Percentiles rank a stretch among this genome's conserved stretches.
These are phyloP conservation scores for Avicennia marina DNA, from an alignment of 257 asterid species.

Conservation along the genomic window DNA sequence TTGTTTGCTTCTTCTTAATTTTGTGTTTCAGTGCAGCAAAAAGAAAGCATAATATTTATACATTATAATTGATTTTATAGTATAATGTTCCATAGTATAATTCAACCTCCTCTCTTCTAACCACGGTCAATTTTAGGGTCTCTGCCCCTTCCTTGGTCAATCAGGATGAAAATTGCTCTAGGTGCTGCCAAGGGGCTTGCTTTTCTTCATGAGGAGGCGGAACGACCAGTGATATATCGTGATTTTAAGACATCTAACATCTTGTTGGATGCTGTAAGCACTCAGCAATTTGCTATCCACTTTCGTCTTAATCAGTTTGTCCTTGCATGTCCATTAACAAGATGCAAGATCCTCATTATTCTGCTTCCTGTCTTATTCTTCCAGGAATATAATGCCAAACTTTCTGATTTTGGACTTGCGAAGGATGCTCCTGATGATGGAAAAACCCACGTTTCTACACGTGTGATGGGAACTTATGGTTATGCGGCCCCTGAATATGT, in stretches of 20 bases:
- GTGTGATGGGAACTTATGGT: conserved; percentile 70
- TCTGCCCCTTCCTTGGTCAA: conserved; percentile 59
- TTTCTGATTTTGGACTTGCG: conserved; percentile 63
- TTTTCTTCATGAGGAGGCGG: conserved; percentile 62
- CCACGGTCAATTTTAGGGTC: conserved; percentile 34
- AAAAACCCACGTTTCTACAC: conserved; percentile 60
- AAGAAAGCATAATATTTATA: too few relatives aligned
- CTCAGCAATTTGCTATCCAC: neutral
- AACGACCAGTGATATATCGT: conserved; percentile 55
- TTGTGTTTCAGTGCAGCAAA: too few relatives aligned
- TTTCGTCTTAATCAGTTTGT: neutral
- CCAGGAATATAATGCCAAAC: conserved; percentile 59
- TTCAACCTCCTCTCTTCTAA: too few relatives aligned
- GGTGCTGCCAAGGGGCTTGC: conserved; percentile 65
- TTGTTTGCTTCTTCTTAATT: too few relatives aligned
- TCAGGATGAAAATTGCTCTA: conserved; percentile 58
- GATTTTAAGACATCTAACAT: conserved; percentile 63
- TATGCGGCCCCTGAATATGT: conserved; percentile 66
- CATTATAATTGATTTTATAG: too few relatives aligned
- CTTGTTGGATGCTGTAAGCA: conserved; percentile 55
- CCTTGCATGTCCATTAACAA: neutral
- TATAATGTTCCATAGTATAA: too few relatives aligned
- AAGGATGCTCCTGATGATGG: conserved; percentile 68
- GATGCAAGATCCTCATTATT: too few relatives aligned
- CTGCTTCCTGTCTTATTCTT: neutral